Base-by-base conservation (phyloP, 768 basidiomycete genomes). In the Podaxis pistillaris region DNA sequence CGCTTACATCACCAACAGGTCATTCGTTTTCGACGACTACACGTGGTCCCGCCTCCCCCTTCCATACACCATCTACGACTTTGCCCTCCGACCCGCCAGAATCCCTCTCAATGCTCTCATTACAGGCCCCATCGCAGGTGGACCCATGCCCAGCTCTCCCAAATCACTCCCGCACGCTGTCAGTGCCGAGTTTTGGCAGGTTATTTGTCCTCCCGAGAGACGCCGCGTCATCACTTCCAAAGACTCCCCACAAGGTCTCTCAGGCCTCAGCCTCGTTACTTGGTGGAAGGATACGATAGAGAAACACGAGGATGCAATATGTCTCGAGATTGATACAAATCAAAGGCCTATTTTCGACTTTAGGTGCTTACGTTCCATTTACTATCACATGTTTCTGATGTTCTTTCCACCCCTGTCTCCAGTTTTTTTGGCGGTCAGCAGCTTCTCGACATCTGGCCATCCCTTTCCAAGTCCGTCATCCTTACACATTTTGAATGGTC, bases 11-110 rank as follows among this genome's bases (percentile, higher is more conserved):
- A 69, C 82, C 11, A 79, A 83, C 63, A 73, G 85, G 13, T 81
- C 83, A 0, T 87, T 80, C 60, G 86, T 88, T 1, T 89, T 88
- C 61, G 83, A 86, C 62, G 85, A 86, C 67, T 86, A 86, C 62
- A 78, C 77, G 38, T 87, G 85, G 85, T 86, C 86, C 0, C 82
- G 80, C 53, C 65, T 75, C 0, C 81, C 85, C 2, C 70, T 84
- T 33, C 81, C 81, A 2, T 86, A 83, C 70, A 82, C 83, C 2
- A 56, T 86, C 0, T 84, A 86, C 63, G 83, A 82, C 64, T 79
- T 83, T 59, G 75, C 81, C 0, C 74, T 86, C 58, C 78, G 85
- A 22, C 80, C 83, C 3, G 74, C 80, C 0, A 75, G 76, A 3
- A 76, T 86, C 51, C 87, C 87, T 0, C 68, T 88, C 44, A 85